These are phyloP conservation scores for Ceratonia siliqua DNA, from an alignment of 306 rosid genomes.

Conservation along the genomic window DNA sequence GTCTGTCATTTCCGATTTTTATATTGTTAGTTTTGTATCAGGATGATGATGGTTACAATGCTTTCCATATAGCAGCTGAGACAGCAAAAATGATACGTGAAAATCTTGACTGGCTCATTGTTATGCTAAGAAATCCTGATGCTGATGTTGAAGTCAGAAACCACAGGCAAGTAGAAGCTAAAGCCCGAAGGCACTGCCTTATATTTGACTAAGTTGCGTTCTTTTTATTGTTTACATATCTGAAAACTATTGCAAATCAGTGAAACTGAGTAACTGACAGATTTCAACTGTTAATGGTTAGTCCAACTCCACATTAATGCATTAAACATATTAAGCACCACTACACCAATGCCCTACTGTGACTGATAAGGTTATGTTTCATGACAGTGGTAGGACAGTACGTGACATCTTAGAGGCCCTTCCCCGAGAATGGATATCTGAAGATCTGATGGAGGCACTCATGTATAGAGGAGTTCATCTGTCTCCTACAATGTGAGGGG, in stretches of 20 bases:
- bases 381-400: constrained; percentile 66
- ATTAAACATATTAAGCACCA: constrained; percentile 1
- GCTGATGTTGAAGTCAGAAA: constrained; percentile 72
- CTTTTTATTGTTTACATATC: not conserved
- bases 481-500: constrained; percentile 64
- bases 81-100: constrained; percentile 75
- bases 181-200: not conserved
- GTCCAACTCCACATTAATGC: not conserved
- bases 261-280: not conserved
- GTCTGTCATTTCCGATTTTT: not conserved
- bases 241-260: not conserved
- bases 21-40: constrained; percentile 34
- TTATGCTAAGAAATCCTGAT: constrained; percentile 61
- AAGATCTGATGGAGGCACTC: constrained; percentile 77
- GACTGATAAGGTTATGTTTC: constrained; percentile 21
- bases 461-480: constrained; percentile 56
- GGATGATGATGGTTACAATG: constrained; percentile 80
- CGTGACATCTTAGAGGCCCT: constrained; percentile 69
- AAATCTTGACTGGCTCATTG: constrained; percentile 76
- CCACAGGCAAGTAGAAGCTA: constrained; percentile 62
- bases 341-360: not conserved
- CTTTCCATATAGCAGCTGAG: constrained; percentile 77
- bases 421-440: constrained; percentile 81
- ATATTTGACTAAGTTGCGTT: not conserved
- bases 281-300: not conserved